Evolutionary conservation across 208 protist species (phyloP).

Genomic region (Phytomonas serpens): DNA sequence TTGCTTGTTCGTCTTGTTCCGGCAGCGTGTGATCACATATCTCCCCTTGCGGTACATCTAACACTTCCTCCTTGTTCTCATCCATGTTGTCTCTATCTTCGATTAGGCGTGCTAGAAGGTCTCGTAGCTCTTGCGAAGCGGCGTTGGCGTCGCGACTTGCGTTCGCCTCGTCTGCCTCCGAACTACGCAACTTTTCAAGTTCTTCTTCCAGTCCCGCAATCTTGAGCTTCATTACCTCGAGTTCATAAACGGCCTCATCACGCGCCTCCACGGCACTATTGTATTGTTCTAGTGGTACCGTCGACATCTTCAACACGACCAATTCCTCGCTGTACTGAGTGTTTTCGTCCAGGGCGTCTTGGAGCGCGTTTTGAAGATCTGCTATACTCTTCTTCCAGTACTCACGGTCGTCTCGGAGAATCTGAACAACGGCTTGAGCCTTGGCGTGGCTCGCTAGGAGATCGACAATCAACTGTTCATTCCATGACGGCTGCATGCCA

Average conservation of each 20-base stretch:
- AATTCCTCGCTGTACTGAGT: slow-evolving; percentile 28
- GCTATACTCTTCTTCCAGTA: slow-evolving; percentile 16
- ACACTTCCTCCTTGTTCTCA: background rate
- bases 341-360: slow-evolving; percentile 37
- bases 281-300: slow-evolving; percentile 27
- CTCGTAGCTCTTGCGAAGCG: background rate
- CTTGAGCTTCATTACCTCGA: slow-evolving; percentile 23
- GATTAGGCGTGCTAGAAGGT: background rate
- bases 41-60: slow-evolving; percentile 14
- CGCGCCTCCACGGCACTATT: slow-evolving; percentile 17
- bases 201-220: slow-evolving; percentile 21
- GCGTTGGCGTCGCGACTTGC: slow-evolving; percentile 4
- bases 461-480: background rate
- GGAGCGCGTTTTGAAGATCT: slow-evolving; percentile 19
- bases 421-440: slow-evolving; percentile 16
- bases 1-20: slow-evolving; percentile 23
- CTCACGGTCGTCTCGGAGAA: slow-evolving; percentile 31
- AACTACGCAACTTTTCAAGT: slow-evolving; percentile 10
- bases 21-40: slow-evolving; percentile 18
- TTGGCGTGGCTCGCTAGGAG: background rate
- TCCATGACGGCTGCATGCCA: background rate
- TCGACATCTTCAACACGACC: slow-evolving; percentile 24
- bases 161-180: slow-evolving; percentile 9
- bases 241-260: slow-evolving; percentile 25
- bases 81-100: background rate